Conservation (phyloP, 2,329 filamentous ascomycete genomes). For the Dothistroma pini region DNA sequence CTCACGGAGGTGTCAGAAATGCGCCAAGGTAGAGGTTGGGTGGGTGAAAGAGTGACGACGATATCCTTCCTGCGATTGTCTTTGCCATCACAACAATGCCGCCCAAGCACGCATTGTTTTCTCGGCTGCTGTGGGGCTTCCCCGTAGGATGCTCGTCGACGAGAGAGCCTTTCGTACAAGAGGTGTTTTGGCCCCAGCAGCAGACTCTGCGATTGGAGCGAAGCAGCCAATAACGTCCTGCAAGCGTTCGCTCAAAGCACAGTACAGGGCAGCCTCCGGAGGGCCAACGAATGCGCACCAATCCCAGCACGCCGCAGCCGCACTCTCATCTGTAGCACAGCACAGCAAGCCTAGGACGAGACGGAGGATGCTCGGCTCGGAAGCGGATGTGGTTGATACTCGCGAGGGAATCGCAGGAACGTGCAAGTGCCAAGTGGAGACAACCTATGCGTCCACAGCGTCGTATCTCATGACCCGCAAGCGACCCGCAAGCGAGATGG, state of each 20-base stretch:
- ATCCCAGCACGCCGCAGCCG: background rate
- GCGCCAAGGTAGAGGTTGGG: background rate
- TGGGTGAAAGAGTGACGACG: conserved; percentile 5
- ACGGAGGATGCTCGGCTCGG: background rate
- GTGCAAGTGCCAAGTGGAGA: background rate
- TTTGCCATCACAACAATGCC: conserved; percentile 3
- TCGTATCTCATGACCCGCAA: background rate
- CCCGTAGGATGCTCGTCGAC: too few relatives aligned
- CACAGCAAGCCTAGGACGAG: background rate
- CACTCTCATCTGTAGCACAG: too few relatives aligned
- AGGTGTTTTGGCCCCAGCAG: too few relatives aligned
- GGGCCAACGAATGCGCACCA: background rate
- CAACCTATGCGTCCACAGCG: too few relatives aligned
- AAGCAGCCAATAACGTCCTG: too few relatives aligned
- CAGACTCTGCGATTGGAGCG: too few relatives aligned
- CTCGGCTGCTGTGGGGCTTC: background rate
- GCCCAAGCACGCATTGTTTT: background rate
- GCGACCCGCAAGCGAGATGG: background rate
- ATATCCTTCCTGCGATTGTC: background rate
- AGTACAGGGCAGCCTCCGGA: background rate
- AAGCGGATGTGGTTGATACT: background rate
- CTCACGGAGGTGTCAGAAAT: background rate
- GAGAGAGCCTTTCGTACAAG: too few relatives aligned
- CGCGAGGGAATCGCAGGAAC: too few relatives aligned
- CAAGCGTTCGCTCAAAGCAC: too few relatives aligned